Percentiles rank a stretch among this genome's conserved stretches.
Conservation (phyloP, 345 rosid genomes). For the Noccaea caerulescens region DNA sequence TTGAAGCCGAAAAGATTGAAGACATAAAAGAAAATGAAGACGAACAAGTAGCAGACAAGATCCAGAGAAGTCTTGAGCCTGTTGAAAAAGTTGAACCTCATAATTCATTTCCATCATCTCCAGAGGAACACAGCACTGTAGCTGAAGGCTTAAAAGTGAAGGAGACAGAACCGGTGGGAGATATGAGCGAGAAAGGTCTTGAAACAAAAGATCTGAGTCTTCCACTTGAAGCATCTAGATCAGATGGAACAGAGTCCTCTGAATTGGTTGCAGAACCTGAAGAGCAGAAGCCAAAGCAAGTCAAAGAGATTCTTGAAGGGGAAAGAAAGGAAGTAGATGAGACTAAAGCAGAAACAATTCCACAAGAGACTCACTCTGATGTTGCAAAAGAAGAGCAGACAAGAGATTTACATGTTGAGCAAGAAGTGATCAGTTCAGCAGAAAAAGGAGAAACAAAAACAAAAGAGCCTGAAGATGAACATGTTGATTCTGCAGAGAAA, state of each 20-base stretch:
- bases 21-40: constrained; percentile 20
- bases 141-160: background rate
- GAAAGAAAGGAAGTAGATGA: background rate
- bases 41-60: constrained; percentile 12
- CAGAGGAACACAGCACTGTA: background rate
- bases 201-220: constrained; percentile 8
- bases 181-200: constrained; percentile 3
- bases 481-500: constrained; percentile 2
- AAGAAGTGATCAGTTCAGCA: background rate
- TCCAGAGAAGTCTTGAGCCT: constrained; percentile 3
- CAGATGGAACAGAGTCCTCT: constrained; percentile 14
- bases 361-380: constrained; percentile 17
- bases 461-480: constrained; percentile 24
- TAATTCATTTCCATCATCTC: constrained; percentile 23
- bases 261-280: background rate
- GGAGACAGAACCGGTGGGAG: constrained; percentile 14
- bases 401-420: constrained; percentile 9
- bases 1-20: constrained; percentile 22
- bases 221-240: constrained; percentile 7
- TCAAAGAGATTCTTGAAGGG: background rate
- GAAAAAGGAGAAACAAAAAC: constrained; percentile 20
- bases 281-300: background rate
- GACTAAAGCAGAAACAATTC: background rate
- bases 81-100: constrained; percentile 22
- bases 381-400: constrained; percentile 12